Conservation (phyloP, 495 filamentous ascomycete species). For the Penicillium waksmanii region DNA sequence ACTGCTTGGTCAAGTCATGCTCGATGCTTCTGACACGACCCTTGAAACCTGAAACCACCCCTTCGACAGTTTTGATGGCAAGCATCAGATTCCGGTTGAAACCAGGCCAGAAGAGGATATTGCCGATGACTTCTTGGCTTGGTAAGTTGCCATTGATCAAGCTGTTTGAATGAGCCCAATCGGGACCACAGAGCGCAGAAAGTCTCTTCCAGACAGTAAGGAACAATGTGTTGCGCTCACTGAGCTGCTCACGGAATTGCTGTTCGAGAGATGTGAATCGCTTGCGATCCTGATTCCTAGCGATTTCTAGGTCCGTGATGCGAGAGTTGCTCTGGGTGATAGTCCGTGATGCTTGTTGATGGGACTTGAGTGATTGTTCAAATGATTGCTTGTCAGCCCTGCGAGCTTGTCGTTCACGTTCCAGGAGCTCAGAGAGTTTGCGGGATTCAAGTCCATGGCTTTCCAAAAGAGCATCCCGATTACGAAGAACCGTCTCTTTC, state of each 20-base stretch:
- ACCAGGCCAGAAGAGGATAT: conserved; percentile 73
- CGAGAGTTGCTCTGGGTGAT: conserved; percentile 81
- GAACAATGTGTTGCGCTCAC: conserved; percentile 86
- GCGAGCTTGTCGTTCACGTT: conserved; percentile 85
- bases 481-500: conserved; percentile 85
- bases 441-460: conserved; percentile 82
- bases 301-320: conserved; percentile 80
- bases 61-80: conserved; percentile 87
- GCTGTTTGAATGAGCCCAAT: conserved; percentile 90
- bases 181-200: conserved; percentile 80
- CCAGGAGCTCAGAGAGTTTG: conserved; percentile 83
- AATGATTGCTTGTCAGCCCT: conserved; percentile 83
- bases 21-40: conserved; percentile 80
- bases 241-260: conserved; percentile 80
- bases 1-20: conserved; percentile 85
- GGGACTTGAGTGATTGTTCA: conserved; percentile 82
- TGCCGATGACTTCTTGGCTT: conserved; percentile 75
- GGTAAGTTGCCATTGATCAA: conserved; percentile 86
- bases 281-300: conserved; percentile 71
- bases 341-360: conserved; percentile 80
- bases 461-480: conserved; percentile 91
- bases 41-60: conserved; percentile 79
- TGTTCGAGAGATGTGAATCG: conserved; percentile 73
- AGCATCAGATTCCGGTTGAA: conserved; percentile 87
- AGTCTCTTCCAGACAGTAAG: conserved; percentile 86